Evolutionary conservation across 1,139 yeast species (phyloP), one percentile per base, ranked within the genome.

Genomic region (Nakaseomyces nivariensis): DNA sequence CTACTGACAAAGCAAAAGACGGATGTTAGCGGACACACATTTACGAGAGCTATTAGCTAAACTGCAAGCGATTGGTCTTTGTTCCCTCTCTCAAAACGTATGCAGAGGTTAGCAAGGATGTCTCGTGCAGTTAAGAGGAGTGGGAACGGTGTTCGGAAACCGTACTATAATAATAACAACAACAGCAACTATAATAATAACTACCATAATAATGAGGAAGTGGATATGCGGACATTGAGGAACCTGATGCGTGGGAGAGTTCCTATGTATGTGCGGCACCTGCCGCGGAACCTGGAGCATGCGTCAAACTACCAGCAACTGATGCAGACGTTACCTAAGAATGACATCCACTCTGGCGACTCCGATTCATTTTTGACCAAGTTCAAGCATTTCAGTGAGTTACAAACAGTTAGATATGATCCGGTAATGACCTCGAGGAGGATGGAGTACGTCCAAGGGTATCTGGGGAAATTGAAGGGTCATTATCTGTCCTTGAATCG

Each of bases 141-240:
- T n/a, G 31, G 42, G 42, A 38, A 26, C 31, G 25, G 42, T 25
- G 42, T 38, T 24, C 29, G 42, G 42, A 38, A 38, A 31, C 31
- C 42, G 5, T 24, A 10, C 13, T 8, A 38, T 13, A 26, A 17
- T 13, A 26, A 17, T 25, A 17, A 17, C 25, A 17, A 17, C 25
- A 7, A 7, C 25, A 13, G 7, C 6, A 36, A 36, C 38, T 10
- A n/a, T 33, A 33, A 33, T n/a, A n/a, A 33, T 33, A 33, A 33
- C 10, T 5, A n/a, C 5, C 10, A 33, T 33, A n/a, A n/a, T 33
- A 33, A 33, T 33, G 38, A 17, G n/a, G 47, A 48, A 47, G 48
- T 46, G 42, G 52, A 48, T 13, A 43, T 40, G n/a, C 38, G n/a
- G 34, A 36, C 32, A n/a, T 26, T 43, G 51, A 31, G 47, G 49